A percentile compares a stretch with the other conserved stretches of the same genome.
Conservation (phyloP, 2,329 filamentous ascomycete genomes). For the Phaeosphaeria sp. region DNA sequence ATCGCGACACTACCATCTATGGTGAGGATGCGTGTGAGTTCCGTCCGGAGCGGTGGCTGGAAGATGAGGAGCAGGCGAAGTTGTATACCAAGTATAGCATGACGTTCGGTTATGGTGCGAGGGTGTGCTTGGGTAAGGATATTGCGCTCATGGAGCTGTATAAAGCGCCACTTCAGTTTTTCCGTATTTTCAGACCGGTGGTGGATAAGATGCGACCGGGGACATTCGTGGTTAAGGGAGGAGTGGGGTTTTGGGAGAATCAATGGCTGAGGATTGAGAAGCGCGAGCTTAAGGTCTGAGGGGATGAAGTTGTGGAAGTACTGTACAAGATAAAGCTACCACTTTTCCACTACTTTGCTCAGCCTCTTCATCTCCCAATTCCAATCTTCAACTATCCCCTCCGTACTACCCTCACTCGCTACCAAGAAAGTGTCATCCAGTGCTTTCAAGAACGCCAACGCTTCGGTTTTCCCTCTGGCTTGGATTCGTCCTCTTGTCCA, state of each 20-base stretch:
- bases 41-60: constrained; percentile 40
- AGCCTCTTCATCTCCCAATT: constrained; percentile 3
- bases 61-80: constrained; percentile 47
- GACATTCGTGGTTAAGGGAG: constrained; percentile 51
- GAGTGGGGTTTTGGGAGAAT: constrained; percentile 52
- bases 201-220: constrained; percentile 38
- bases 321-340: constrained; percentile 8
- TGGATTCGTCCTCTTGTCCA: constrained; percentile 10
- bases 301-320: neutral
- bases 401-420: neutral
- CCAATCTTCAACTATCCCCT: constrained; percentile 2
- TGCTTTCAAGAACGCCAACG: constrained; percentile 7
- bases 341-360: constrained; percentile 8
- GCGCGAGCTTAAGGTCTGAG: neutral
- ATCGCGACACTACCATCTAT: constrained; percentile 38
- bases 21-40: constrained; percentile 36
- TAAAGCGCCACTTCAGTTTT: constrained; percentile 53
- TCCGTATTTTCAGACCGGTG: constrained; percentile 48
- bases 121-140: constrained; percentile 58
- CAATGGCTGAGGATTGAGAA: constrained; percentile 48
- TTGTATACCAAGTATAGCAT: constrained; percentile 58
- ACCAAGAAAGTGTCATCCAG: constrained; percentile 5
- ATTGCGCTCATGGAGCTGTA: constrained; percentile 63
- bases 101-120: constrained; percentile 59
- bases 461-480: constrained; percentile 12